phyloP scores from a whole-genome alignment of 106 monocot species.

The Dactylorhiza incarnata region DNA sequence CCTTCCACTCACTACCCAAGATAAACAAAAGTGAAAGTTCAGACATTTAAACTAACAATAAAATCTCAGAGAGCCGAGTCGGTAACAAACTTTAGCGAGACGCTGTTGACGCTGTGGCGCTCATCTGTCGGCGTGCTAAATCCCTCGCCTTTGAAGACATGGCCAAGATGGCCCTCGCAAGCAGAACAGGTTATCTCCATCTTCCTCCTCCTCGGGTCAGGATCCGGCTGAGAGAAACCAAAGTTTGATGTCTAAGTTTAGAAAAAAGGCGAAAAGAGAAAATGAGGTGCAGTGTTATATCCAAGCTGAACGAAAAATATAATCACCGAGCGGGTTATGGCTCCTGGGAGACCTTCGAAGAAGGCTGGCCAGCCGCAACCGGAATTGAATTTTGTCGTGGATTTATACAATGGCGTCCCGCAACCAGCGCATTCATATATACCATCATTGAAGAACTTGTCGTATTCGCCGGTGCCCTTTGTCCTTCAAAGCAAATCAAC shows the following conservation, averaged over 20 bases:
- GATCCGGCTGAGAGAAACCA: constrained; percentile 50
- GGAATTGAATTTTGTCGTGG: constrained; percentile 72
- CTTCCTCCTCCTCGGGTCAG: constrained; percentile 84
- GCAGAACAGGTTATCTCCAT: constrained; percentile 83
- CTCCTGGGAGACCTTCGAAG: constrained; percentile 81
- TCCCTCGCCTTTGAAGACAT: constrained; percentile 94
- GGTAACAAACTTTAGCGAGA: constrained; percentile 75
- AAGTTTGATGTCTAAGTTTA: not conserved
- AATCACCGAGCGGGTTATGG: constrained; percentile 57
- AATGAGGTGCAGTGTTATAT: not conserved
- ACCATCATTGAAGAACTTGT: constrained; percentile 64
- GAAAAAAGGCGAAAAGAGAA: not conserved
- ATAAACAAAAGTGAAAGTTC: too few species aligned
- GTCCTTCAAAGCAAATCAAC: constrained; percentile 21
- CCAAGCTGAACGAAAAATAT: not conserved
- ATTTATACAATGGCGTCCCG: constrained; percentile 68
- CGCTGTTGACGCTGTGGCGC: constrained; percentile 93
- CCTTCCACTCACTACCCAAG: too few species aligned
- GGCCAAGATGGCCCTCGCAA: constrained; percentile 88
- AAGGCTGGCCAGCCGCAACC: constrained; percentile 94
- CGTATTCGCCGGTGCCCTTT: constrained; percentile 68
- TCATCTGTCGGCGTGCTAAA: constrained; percentile 78
- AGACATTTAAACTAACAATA: too few species aligned
- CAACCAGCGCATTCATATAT: constrained; percentile 72
- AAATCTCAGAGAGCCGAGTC: too few species aligned